Percentiles rank a stretch among this genome's conserved stretches.
Conservation (phyloP, 1,284 basidiomycete genomes). For the Chondrostereum purpureum region DNA sequence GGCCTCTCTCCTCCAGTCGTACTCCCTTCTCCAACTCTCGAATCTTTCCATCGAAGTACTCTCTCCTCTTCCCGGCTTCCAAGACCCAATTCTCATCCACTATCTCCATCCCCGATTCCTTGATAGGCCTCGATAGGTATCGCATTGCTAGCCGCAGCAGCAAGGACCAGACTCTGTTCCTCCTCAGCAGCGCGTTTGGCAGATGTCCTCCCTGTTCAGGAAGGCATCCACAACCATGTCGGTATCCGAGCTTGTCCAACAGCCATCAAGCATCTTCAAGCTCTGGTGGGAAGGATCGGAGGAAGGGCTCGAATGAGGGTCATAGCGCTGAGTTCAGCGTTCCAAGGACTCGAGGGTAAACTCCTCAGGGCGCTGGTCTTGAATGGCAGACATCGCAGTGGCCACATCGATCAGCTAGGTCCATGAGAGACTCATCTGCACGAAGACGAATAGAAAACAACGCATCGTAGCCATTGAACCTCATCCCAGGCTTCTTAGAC, state of each 20-base stretch:
- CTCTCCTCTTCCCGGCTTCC: too few species aligned
- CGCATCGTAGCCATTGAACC: conserved; percentile 27
- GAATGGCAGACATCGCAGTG: conserved; percentile 17
- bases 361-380: conserved; percentile 17
- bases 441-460: conserved; percentile 24
- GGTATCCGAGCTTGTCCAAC: too few species aligned
- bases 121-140: neutral
- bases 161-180: too few species aligned
- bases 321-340: too few species aligned
- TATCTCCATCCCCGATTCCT: neutral
- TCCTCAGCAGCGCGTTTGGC: neutral
- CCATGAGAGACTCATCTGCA: conserved; percentile 21
- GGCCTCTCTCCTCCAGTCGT: too few species aligned
- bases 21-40: too few species aligned
- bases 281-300: too few species aligned
- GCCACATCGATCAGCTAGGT: conserved; percentile 21
- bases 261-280: too few species aligned
- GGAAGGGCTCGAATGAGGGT: neutral
- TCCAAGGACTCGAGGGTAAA: conserved; percentile 20
- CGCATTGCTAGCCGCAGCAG: conserved; percentile 12
- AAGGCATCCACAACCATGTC: too few species aligned
- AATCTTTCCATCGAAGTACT: too few species aligned
- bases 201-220: too few species aligned
- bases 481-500: conserved; percentile 18
- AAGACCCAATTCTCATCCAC: too few species aligned